phyloP scores from a whole-genome alignment of 139 green algal species.

The Chlorella sp. region DNA sequence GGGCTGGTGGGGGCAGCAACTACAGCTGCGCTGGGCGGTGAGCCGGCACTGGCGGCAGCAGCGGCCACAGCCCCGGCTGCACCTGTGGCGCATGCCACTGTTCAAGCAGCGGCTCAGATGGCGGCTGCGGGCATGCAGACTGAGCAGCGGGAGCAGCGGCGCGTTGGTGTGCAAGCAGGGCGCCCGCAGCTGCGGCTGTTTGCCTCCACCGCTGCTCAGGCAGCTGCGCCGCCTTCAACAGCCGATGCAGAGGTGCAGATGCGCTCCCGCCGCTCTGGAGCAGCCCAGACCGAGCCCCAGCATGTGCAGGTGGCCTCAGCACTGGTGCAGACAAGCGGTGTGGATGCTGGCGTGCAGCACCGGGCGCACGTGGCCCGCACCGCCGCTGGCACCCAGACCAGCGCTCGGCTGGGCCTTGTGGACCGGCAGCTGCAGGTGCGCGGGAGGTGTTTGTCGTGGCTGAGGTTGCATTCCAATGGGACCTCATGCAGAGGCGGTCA shows the following conservation, averaged over 20 bases:
- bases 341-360: background rate
- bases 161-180: background rate
- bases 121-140: background rate
- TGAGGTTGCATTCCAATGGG: background rate
- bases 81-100: background rate
- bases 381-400: background rate
- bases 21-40: background rate
- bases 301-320: background rate
- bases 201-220: background rate
- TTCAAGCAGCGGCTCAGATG: background rate
- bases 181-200: conserved; percentile 7
- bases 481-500: background rate
- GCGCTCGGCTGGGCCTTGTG: background rate
- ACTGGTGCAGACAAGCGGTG: background rate
- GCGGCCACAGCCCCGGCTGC: background rate
- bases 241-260: background rate
- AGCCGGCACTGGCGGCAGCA: background rate
- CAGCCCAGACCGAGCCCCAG: background rate
- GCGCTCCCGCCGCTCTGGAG: no score
- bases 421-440: background rate
- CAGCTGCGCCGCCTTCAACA: background rate
- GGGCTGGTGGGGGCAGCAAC: background rate
- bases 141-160: background rate
- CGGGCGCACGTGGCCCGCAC: background rate
- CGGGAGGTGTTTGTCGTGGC: background rate